These are phyloP conservation scores for Tricladium varicosporioides DNA, from an alignment of 2,329 filamentous ascomycete genomes.

Conservation along the genomic window DNA sequence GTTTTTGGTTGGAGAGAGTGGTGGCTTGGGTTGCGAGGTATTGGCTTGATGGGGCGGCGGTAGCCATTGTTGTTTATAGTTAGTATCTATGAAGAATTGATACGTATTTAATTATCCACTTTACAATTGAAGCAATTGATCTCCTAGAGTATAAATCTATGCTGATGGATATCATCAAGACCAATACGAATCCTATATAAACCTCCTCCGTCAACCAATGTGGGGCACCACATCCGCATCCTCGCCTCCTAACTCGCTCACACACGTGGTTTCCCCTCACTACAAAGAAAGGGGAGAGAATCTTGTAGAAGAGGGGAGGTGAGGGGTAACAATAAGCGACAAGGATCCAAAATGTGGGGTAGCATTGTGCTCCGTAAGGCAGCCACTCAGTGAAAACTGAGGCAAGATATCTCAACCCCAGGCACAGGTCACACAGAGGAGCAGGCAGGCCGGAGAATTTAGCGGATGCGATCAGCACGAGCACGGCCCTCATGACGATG, in stretches of 20 bases:
- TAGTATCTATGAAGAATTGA: background rate
- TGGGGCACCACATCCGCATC: too few relatives aligned
- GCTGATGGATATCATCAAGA: too few relatives aligned
- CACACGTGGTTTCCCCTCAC: too few relatives aligned
- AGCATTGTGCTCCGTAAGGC: background rate
- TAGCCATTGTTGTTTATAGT: slow-evolving; percentile 13
- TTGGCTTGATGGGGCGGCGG: background rate
- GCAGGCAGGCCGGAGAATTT: background rate
- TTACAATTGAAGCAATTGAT: background rate
- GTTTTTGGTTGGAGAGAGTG: slow-evolving; percentile 11
- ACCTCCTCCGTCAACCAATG: too few relatives aligned
- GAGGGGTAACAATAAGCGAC: background rate
- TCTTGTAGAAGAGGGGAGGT: background rate
- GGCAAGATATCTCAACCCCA: too few relatives aligned
- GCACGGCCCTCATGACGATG: background rate
- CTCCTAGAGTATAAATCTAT: too few relatives aligned
- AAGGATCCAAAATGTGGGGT: background rate
- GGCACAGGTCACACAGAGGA: too few relatives aligned
- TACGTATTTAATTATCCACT: background rate
- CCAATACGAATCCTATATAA: too few relatives aligned
- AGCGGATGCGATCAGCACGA: background rate
- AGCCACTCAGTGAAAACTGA: too few relatives aligned
- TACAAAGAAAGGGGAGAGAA: background rate
- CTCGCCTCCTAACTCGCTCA: too few relatives aligned
- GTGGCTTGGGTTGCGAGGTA: slow-evolving; percentile 18